These are phyloP conservation scores for Schoenoplectus tabernaemontani DNA, from an alignment of 202 grass and related monocot species.

Conservation along the genomic window DNA sequence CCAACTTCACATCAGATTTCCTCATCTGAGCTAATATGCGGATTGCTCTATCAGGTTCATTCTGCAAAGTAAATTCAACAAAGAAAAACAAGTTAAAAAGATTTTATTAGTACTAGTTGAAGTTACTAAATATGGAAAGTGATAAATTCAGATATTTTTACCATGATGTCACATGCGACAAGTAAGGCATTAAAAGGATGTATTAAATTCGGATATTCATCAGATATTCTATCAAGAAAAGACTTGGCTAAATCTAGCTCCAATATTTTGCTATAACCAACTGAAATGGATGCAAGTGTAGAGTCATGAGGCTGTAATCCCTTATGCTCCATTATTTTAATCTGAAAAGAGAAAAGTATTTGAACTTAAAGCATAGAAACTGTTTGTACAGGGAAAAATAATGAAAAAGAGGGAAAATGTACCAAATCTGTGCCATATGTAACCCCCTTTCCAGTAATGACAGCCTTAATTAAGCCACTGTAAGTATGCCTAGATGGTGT, in stretches of 20 bases:
- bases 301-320: constrained; percentile 36
- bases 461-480: constrained; percentile 61
- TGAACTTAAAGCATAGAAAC: neutral
- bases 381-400: neutral
- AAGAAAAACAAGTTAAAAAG: neutral
- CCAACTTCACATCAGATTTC: constrained; percentile 47
- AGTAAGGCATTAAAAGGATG: constrained; percentile 55
- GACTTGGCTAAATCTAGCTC: constrained; percentile 66
- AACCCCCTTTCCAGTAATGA: constrained; percentile 48
- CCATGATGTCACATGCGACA: constrained; percentile 58
- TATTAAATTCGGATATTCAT: constrained; percentile 40
- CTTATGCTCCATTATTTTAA: constrained; percentile 54
- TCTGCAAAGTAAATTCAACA: constrained; percentile 31
- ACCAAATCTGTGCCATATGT: constrained; percentile 64
- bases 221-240: constrained; percentile 52
- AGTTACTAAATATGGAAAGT: constrained; percentile 9
- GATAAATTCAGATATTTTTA: constrained; percentile 35
- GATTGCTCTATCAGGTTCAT: constrained; percentile 69
- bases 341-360: constrained; percentile 33
- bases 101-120: neutral
- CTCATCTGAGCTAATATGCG: constrained; percentile 63
- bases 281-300: constrained; percentile 52
- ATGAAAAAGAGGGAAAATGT: constrained; percentile 21
- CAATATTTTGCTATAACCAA: constrained; percentile 48
- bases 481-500: constrained; percentile 50